A percentile compares a stretch with the other conserved stretches of the same genome.
Evolutionary conservation across 2,329 filamentous ascomycete species (phyloP).

Genomic region (Hymenoscyphus repandus): DNA sequence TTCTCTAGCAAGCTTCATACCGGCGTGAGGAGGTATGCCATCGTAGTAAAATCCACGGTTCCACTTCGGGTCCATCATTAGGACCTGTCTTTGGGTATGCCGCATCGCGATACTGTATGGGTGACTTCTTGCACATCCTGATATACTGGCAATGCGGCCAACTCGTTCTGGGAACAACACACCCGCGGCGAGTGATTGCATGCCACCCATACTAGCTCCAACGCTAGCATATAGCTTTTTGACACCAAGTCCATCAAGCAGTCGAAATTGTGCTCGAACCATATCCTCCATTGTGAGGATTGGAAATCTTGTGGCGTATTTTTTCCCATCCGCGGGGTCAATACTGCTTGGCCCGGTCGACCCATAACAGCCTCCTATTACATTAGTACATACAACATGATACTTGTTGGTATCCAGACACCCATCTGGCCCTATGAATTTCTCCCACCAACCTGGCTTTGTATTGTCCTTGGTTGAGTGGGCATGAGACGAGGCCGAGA

Average conservation of each 20-base stretch:
- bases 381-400: constrained; percentile 93
- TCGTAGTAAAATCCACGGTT: constrained; percentile 92
- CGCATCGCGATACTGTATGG: constrained; percentile 99
- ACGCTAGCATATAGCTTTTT: constrained; percentile 82
- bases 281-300: constrained; percentile 96
- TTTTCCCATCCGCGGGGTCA: constrained; percentile 81
- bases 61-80: constrained; percentile 99
- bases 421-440: constrained; percentile 84
- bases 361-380: constrained; percentile 91
- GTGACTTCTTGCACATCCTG: constrained; percentile 88
- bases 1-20: constrained; percentile 96
- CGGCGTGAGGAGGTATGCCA: constrained; percentile 80
- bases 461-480: constrained; percentile 84
- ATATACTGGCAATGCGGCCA: constrained; percentile 78
- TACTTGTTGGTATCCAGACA: constrained; percentile 89
- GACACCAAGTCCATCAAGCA: constrained; percentile 76
- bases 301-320: constrained; percentile 90
- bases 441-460: constrained; percentile 97
- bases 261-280: constrained; percentile 89
- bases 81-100: constrained; percentile 91
- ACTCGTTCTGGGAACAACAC: constrained; percentile 79
- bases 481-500: constrained; percentile 96
- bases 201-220: constrained; percentile 95
- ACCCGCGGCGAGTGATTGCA: constrained; percentile 89
- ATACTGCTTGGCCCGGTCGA: constrained; percentile 83